Evolutionary conservation across 1,284 basidiomycete genomes (phyloP).

Genomic region (Ganoderma lucidum): DNA sequence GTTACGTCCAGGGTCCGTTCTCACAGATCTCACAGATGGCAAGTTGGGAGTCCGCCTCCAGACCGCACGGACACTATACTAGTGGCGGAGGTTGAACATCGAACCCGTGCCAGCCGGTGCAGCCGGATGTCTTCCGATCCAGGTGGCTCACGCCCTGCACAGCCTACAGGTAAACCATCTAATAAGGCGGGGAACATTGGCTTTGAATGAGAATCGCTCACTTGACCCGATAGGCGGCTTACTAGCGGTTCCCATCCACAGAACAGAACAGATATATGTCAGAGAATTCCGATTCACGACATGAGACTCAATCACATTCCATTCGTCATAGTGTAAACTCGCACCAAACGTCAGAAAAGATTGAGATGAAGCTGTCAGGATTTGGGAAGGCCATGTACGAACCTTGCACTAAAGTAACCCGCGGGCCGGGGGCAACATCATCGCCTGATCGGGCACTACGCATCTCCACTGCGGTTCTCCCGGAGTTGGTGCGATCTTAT

Average conservation of each 20-base stretch:
- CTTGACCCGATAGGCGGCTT: not conserved
- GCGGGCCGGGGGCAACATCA: not conserved
- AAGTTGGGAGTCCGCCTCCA: not conserved
- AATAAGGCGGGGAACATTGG: not conserved
- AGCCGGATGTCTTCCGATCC: not conserved
- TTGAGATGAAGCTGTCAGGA: not conserved
- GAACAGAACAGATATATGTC: not conserved
- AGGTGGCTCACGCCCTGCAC: slow-evolving; percentile 6
- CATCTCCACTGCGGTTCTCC: not conserved
- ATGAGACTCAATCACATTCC: not conserved
- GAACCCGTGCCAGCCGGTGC: slow-evolving; percentile 3
- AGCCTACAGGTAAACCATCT: slow-evolving; percentile 16
- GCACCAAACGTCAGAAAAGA: not conserved
- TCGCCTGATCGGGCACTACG: not conserved
- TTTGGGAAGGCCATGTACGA: not conserved
- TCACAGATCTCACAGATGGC: slow-evolving; percentile 5
- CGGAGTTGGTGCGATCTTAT: slow-evolving; percentile 7
- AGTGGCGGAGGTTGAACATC: not conserved
- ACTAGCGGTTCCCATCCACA: slow-evolving; percentile 5
- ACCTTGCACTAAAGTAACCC: not conserved
- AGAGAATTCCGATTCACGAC: not conserved
- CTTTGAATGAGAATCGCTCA: not conserved
- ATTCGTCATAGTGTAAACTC: not conserved
- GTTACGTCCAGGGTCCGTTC: slow-evolving; percentile 10
- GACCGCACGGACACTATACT: not conserved